phyloP scores from a whole-genome alignment of 441 rosid genomes.

The Bruguiera hainesii region DNA sequence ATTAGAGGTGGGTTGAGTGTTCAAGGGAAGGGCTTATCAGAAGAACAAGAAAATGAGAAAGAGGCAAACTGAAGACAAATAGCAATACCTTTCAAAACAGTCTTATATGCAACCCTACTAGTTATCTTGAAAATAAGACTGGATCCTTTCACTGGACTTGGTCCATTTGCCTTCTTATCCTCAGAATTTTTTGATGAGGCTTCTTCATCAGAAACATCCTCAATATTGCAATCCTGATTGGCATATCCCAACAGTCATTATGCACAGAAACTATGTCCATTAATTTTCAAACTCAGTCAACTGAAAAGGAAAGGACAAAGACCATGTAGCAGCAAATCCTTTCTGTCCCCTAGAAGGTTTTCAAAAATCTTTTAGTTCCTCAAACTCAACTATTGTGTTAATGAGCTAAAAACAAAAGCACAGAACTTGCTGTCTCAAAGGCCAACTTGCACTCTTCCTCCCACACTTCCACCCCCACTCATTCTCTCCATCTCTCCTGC shows the following conservation, averaged over 20 bases:
- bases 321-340: background rate
- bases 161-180: slow-evolving; percentile 88
- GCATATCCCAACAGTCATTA: slow-evolving; percentile 25
- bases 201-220: slow-evolving; percentile 72
- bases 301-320: background rate
- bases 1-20: background rate
- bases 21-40: background rate
- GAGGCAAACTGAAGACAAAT: slow-evolving; percentile 6
- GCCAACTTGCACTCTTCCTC: no score
- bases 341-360: background rate
- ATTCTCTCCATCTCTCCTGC: no score
- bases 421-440: no score
- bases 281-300: background rate
- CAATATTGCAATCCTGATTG: slow-evolving; percentile 80
- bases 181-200: slow-evolving; percentile 70
- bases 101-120: slow-evolving; percentile 88
- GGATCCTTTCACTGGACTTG: slow-evolving; percentile 62
- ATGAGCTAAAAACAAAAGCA: no score
- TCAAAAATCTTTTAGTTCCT: no score
- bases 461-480: no score
- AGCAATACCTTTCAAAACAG: slow-evolving; percentile 79
- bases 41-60: background rate
- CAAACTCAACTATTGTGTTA: no score
- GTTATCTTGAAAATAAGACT: slow-evolving; percentile 79
- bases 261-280: background rate